A percentile compares a stretch with the other conserved stretches of the same genome.
These are phyloP conservation scores for Amphirosellinia nigrospora DNA, from an alignment of 495 filamentous ascomycete genomes.

Conservation along the genomic window DNA sequence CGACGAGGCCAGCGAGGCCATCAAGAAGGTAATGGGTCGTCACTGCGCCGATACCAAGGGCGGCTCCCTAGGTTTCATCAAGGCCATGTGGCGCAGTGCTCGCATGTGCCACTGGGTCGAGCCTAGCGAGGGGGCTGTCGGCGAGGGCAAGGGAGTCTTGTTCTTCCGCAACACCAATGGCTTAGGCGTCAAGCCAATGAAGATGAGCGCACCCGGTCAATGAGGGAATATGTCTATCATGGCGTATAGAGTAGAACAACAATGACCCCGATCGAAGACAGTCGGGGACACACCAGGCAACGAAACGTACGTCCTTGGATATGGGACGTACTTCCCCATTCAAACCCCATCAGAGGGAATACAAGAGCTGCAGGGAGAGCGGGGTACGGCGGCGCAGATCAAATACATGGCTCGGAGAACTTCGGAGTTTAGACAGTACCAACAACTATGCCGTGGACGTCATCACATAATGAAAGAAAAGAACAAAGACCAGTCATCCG, in stretches of 20 bases:
- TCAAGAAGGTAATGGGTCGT: conserved; percentile 80
- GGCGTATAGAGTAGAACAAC: not conserved
- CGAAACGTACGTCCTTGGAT: not conserved
- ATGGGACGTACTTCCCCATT: not conserved
- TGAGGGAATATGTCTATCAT: conserved; percentile 8
- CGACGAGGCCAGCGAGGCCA: conserved; percentile 84
- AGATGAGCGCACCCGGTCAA: conserved; percentile 42
- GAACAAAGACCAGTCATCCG: too few relatives aligned
- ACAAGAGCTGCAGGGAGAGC: not conserved
- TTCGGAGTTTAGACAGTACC: conserved; percentile 12
- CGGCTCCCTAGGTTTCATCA: conserved; percentile 68
- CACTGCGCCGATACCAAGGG: conserved; percentile 71
- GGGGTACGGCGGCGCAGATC: conserved; percentile 1
- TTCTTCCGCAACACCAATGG: conserved; percentile 84
- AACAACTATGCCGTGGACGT: too few relatives aligned
- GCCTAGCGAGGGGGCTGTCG: conserved; percentile 67
- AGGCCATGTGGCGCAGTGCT: conserved; percentile 67
- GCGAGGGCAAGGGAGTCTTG: conserved; percentile 65
- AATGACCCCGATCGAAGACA: too few relatives aligned
- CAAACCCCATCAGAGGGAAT: not conserved
- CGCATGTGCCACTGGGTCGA: conserved; percentile 79
- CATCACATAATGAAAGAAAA: too few relatives aligned
- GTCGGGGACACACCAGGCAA: not conserved
- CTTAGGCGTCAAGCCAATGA: conserved; percentile 67
- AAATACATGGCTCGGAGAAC: not conserved